Evolutionary conservation across 257 asterid genomes (phyloP), one percentile per base, ranked within the genome.

Genomic region (Anisodus acutangulus): DNA sequence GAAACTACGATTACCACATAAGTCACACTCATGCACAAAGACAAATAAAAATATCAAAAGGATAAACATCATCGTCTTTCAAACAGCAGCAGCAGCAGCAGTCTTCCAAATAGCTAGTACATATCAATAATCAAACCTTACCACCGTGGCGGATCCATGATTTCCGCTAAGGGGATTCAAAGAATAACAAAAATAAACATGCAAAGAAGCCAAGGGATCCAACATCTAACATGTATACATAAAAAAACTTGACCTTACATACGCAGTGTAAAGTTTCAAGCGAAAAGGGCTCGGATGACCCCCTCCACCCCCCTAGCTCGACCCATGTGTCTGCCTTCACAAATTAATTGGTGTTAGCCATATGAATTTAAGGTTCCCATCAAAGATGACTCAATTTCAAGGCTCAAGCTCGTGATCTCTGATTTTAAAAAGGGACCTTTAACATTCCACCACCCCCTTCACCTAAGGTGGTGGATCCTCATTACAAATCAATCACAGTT

Each of bases 401-500:
- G 8, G 80, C n/a, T 74, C 60, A 49, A 72, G 10, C 19, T 9
- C 3, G 12, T 2, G n/a, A 74, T 41, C 59, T 11, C 7, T 19
- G 2, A 39, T 74, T 49, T 47, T n/a, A 74, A 11, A 41, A 37
- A 74, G 12, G 58, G 49, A 74, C 19, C 60, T 74, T 72, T 74
- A 5, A 19, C 60, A 74, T 47, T 19, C 60, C 11, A 12, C 79
- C 79, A 11, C 60, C 47, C 58, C 31, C 31, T 69, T 69, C 54
- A 39, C 49, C 74, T 35, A 35, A 67, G 5, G 13, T 69, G 78
- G 78, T 69, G 54, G 26, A 37, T 69, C 78, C 78, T 69, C 78
- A 15, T 15, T 70, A 9, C 71, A 72, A 31, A 47, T 13, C 62
- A 71, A 66, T 57, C 68, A 11, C 13, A 72, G 15, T 13, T 17